Base-by-base conservation (phyloP, 1,284 basidiomycete species). In the Microbotryum lychnidis-dioicae region DNA sequence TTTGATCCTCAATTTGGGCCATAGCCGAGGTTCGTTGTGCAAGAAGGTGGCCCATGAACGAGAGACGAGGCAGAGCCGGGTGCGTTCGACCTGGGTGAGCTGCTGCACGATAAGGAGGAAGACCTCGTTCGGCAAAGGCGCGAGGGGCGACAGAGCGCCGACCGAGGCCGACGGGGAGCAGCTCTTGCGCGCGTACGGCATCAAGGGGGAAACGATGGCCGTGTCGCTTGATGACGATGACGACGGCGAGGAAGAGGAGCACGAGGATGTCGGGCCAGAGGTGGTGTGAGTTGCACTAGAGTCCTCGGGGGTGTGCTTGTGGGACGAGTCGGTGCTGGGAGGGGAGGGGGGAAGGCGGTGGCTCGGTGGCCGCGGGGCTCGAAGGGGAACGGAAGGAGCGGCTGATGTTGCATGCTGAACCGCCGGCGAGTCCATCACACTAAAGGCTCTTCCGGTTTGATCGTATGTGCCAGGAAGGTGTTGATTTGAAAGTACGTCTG, bases 51-150 rank as follows among this genome's bases (percentile, higher is more conserved):
- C 10, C 67, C 67, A 68, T 5, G 60, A 25, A 12, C 53, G 53
- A 12, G 64, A 62, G 52, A 68, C 67, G 58, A 56, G 58, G 6
- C 47, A 31, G 6, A 64, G 33, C 6, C 47, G 48, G 2, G 29
- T 18, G 49, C 48, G n/a, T 4, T 57, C 48, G 6, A 10, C 6
- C 1, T 27, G 49, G 20, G 54, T 25, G 27, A 65, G 51, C 46
- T 42, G 61, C 44, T n/a, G 33, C 29, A 69, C 55, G 48, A 60
- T 44, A 45, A 58, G 48, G 58, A 60, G 55, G 62, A 68, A 61
- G 57, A 64, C 50, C n/a, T 68, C 66, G 61, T 57, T 14, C 8
- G 63, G 63, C 9, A 60, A 46, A 6, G 58, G 62, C 33, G 50
- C 58, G 2, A 62, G 57, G 16, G 59, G 66, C 51, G 62, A 68